Conservation (phyloP, 306 rosid genomes). For the Quercus engelmannii region DNA sequence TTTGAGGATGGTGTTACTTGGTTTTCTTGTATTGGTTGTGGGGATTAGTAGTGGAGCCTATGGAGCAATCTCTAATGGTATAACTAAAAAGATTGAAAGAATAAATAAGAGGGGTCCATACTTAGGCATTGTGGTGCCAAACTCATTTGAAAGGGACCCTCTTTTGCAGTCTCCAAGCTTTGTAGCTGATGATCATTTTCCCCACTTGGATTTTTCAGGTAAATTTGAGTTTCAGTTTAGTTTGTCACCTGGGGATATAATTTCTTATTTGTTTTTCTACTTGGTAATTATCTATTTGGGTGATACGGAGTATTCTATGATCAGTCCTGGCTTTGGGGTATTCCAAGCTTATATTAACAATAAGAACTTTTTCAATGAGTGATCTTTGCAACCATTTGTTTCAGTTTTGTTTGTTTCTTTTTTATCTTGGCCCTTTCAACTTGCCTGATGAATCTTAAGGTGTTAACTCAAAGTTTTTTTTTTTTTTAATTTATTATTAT, state of each 20-base stretch:
- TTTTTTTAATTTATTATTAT: too few relatives aligned
- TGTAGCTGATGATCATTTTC: conserved; percentile 33
- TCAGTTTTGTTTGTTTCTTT: neutral
- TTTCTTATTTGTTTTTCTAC: neutral
- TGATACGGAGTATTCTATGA: too few relatives aligned
- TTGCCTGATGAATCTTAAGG: too few relatives aligned
- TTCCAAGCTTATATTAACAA: too few relatives aligned
- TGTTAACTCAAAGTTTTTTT: neutral
- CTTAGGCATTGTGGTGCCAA: conserved; percentile 74
- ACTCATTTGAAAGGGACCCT: conserved; percentile 67
- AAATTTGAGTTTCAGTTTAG: neutral
- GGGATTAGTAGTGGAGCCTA: conserved; percentile 23
- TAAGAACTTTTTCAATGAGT: too few relatives aligned
- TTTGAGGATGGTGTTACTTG: conserved; percentile 23
- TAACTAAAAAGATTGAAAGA: conserved; percentile 28
- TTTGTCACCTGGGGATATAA: neutral
- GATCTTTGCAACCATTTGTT: too few relatives aligned
- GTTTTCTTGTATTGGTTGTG: conserved; percentile 27
- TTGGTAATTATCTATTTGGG: too few relatives aligned
- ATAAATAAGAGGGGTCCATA: conserved; percentile 61
- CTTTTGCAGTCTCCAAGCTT: conserved; percentile 60
- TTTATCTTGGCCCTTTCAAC: neutral
- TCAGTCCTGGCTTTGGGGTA: too few relatives aligned
- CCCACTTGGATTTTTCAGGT: conserved; percentile 62
- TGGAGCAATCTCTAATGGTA: conserved; percentile 31